phyloP scores from a whole-genome alignment of 305 asterid species.

The Rubia peregrina region DNA sequence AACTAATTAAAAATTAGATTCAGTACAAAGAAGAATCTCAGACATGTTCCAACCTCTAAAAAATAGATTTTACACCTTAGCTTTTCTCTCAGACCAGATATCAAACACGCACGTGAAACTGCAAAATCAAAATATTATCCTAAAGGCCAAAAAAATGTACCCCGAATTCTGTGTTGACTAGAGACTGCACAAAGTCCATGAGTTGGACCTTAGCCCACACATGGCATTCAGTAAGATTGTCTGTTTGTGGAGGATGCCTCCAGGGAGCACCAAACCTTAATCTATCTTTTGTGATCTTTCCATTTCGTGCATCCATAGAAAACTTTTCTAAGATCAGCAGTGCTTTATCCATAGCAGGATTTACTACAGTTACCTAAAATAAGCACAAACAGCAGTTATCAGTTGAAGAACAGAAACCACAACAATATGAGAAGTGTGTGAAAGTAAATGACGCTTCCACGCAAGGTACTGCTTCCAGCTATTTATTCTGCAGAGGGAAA shows the following conservation, averaged over 20 bases:
- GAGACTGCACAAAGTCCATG: conserved; percentile 83
- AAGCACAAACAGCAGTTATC: conserved; percentile 12
- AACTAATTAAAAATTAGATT: neutral
- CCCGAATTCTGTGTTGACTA: conserved; percentile 75
- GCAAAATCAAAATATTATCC: too few species aligned
- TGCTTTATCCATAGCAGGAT: conserved; percentile 92
- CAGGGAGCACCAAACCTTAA: conserved; percentile 87
- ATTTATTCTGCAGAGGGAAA: neutral
- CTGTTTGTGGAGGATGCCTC: conserved; percentile 70
- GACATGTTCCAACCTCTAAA: conserved; percentile 12
- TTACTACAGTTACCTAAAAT: conserved; percentile 67
- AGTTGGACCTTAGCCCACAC: conserved; percentile 90
- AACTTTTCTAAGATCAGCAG: conserved; percentile 58
- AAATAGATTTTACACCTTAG: conserved; percentile 8
- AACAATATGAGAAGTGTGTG: neutral
- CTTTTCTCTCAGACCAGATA: too few species aligned
- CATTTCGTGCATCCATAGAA: conserved; percentile 60
- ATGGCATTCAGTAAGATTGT: conserved; percentile 24
- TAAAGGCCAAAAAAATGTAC: conserved; percentile 26
- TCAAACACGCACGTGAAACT: too few species aligned
- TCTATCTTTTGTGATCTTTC: conserved; percentile 56
- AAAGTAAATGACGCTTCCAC: neutral
- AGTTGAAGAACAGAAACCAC: neutral
- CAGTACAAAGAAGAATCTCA: neutral
- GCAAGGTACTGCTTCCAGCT: neutral